Evolutionary conservation across 2,329 filamentous ascomycete genomes (phyloP), one percentile per base, ranked within the genome.

Genomic region (Trichothecium sympodiale): DNA sequence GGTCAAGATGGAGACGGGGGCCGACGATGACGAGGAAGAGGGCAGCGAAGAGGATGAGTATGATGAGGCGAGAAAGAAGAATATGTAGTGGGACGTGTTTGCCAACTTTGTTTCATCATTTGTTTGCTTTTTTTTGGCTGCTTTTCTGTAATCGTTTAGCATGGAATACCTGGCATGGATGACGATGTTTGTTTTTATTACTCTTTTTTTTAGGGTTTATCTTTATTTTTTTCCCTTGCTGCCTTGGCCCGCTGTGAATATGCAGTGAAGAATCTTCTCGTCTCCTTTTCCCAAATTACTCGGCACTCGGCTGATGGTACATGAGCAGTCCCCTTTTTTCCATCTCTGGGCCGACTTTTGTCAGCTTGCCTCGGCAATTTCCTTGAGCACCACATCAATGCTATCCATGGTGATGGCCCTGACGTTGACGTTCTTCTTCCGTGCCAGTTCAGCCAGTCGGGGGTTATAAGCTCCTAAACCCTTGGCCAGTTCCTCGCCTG

Each of bases 41-140:
- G 50, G 55, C 20, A 62, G 61, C 14, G 64, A 63, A 33, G 61
- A 61, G 18, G 62, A 64, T 35, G 57, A 59, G 28, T 61, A 61
- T 31, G 59, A 61, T 12, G 61, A 63, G 44, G 61, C 58, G 38
- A 52, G 58, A 40, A 63, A 59, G 51, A 64, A 65, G 56, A 57
- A 60, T 29, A 41, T 46, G 25, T 57, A 42, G 51, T 29, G 17
- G 32, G 15, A 25, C 20, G 10, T 6, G 20, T n/a, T n/a, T 25
- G 20, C 20, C 10, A 25, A 23, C 34, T 31, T 20, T 14, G 8
- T 31, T 26, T 34, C 26, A 12, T 38, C 20, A 3, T 23, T 30
- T 17, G 23, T 27, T 20, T 17, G 37, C 25, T 8, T 29, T 27
- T 20, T 27, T 25, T 8, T 18, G 14, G 32, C 38, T 23, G 1